Conservation (phyloP, 2,329 filamentous ascomycete genomes). For the Pseudogymnoascus sp. region DNA sequence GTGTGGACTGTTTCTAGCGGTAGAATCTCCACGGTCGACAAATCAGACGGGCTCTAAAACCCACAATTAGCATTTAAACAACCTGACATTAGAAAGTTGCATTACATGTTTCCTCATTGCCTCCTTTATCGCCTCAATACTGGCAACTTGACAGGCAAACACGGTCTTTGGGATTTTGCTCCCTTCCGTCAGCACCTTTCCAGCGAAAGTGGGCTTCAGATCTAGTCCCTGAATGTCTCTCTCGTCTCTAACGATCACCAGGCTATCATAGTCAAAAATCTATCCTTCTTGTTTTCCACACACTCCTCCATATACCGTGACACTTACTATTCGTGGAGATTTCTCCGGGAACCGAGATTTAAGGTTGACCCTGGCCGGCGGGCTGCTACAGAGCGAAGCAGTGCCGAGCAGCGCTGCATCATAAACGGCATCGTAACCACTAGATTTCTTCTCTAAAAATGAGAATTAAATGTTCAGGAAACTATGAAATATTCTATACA, state of each 20-base stretch:
- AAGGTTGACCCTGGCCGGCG: background rate
- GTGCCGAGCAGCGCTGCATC: background rate
- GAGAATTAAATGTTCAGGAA: background rate
- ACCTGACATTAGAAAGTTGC: background rate
- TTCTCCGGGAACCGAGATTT: background rate
- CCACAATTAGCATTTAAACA: background rate
- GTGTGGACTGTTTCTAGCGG: background rate
- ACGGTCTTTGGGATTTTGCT: background rate
- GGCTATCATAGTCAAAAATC: background rate
- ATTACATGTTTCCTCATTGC: background rate
- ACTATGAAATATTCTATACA: background rate
- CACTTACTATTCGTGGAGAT: background rate
- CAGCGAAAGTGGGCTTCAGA: background rate
- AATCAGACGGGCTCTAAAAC: background rate
- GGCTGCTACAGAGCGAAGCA: background rate
- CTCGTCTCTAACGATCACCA: background rate
- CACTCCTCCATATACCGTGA: background rate
- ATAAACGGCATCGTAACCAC: background rate
- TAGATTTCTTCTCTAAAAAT: background rate
- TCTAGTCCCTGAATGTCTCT: background rate
- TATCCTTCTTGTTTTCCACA: background rate
- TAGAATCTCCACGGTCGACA: background rate
- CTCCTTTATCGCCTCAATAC: background rate
- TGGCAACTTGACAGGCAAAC: background rate
- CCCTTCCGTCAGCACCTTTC: background rate